Evolutionary conservation across 83 land plant genomes (phyloP), one percentile per base, ranked within the genome.

Genomic region (Picea mariana): DNA sequence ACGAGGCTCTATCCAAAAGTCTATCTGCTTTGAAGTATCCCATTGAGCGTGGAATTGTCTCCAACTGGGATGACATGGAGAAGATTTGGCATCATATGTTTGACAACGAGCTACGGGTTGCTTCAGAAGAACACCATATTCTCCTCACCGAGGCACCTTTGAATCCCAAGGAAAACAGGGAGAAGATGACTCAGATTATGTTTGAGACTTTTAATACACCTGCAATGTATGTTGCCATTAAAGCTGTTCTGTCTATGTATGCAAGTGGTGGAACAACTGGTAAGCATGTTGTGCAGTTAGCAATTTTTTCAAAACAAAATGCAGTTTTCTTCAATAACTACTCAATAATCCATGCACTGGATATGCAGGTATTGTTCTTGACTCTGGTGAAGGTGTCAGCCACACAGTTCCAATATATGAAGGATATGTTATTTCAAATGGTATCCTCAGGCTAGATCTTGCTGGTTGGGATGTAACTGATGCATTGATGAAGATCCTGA

Each of bases 51-150:
- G 38, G 38, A 34, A 34, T 34, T 34, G 38, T 34, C 38, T 1
- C 38, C 38, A 34, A 34, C 38, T 34, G 38, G 38, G 38, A 34
- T 34, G 38, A 34, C 38, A 34, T 34, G 38, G 38, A 34, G 38
- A 34, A 34, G 38, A 34, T 34, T 34, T 34, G 38, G 38, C 38
- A 34, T 34, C 38, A 34, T 15, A 86, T 84, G 2, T 86, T 86
- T 62, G 79, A 82, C 63, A 86, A 86, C 34, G 87, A 86, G 58
- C 82, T 86, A 3, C 78, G 87, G 1, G 87, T 82, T 31, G 87
- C 87, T 4, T 82, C 87, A 72, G 89, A 88, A 63, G 89, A 86
- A 60, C 89, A 88, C 26, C 89, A 88, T 52, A 83, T 88, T 62
- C 87, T 86, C 21, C 84, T 86, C 5, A 86, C 87, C 24, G 87